phyloP scores from a whole-genome alignment of 768 basidiomycete genomes.

The Tricholoma matsutake region DNA sequence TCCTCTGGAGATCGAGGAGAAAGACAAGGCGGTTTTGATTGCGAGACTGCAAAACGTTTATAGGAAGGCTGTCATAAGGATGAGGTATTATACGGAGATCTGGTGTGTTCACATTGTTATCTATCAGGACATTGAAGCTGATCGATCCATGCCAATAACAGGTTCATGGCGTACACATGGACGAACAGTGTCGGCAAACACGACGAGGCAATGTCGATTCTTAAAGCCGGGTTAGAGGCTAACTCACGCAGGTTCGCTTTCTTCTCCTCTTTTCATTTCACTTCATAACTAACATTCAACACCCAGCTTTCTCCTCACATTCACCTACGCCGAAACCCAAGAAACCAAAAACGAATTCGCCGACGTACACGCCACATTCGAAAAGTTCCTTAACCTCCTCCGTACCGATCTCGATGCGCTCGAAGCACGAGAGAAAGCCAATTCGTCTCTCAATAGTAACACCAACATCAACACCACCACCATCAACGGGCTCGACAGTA shows the following conservation, averaged over 20 bases:
- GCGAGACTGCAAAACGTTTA: constrained; percentile 79
- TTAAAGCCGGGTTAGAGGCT: constrained; percentile 84
- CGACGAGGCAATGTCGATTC: constrained; percentile 78
- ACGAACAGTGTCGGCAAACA: constrained; percentile 67
- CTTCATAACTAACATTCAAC: background rate
- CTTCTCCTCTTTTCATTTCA: background rate
- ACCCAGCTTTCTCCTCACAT: constrained; percentile 82
- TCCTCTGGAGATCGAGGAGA: constrained; percentile 88
- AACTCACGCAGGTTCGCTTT: constrained; percentile 67
- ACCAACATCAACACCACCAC: constrained; percentile 5
- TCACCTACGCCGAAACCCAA: constrained; percentile 79
- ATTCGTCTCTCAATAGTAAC: constrained; percentile 1
- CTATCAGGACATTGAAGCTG: background rate
- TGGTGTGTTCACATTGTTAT: constrained; percentile 53
- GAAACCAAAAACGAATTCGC: constrained; percentile 53
- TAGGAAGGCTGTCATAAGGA: constrained; percentile 83
- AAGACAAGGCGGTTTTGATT: constrained; percentile 64
- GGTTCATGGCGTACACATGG: constrained; percentile 92
- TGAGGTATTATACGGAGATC: constrained; percentile 94
- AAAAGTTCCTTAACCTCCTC: constrained; percentile 67
- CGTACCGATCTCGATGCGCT: constrained; percentile 59
- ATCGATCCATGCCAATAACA: constrained; percentile 32
- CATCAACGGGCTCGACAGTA: background rate
- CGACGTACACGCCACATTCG: constrained; percentile 71
- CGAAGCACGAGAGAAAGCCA: constrained; percentile 41